Conservation (phyloP, 176 grass and related monocot species). For the Urochloa ruziziensis region DNA sequence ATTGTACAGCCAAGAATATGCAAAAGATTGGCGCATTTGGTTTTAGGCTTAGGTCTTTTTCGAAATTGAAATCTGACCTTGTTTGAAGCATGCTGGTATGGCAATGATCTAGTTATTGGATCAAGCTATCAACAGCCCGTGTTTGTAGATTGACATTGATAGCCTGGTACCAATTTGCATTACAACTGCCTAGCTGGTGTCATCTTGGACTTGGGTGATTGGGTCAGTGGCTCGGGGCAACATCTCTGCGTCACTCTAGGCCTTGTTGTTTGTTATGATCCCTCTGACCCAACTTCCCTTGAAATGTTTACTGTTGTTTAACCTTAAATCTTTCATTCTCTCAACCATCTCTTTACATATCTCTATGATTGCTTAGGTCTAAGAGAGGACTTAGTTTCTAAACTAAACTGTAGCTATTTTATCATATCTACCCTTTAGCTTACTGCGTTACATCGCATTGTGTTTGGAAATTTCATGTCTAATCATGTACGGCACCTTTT, state of each 20-base stretch:
- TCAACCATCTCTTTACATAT: neutral
- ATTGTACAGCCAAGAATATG: neutral
- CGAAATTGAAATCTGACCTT: neutral
- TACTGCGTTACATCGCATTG: neutral
- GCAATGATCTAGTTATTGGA: neutral
- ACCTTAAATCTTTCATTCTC: neutral
- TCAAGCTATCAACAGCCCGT: neutral
- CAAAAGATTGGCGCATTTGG: neutral
- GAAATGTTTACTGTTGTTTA: neutral
- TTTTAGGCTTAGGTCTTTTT: neutral
- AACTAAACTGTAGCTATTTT: neutral
- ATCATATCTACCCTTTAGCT: neutral
- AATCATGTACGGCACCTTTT: neutral
- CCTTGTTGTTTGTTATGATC: neutral
- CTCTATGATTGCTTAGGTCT: neutral
- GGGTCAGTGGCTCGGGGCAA: neutral
- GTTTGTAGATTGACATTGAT: neutral
- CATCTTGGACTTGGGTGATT: neutral
- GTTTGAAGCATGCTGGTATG: neutral
- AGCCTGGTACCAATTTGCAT: neutral
- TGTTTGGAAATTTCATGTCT: neutral
- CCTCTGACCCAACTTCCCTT: neutral
- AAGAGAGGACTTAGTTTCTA: neutral
- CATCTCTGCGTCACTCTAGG: neutral
- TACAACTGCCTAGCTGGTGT: neutral